These are phyloP conservation scores for Solanum pennellii DNA, from an alignment of 257 asterid species.

Conservation along the genomic window DNA sequence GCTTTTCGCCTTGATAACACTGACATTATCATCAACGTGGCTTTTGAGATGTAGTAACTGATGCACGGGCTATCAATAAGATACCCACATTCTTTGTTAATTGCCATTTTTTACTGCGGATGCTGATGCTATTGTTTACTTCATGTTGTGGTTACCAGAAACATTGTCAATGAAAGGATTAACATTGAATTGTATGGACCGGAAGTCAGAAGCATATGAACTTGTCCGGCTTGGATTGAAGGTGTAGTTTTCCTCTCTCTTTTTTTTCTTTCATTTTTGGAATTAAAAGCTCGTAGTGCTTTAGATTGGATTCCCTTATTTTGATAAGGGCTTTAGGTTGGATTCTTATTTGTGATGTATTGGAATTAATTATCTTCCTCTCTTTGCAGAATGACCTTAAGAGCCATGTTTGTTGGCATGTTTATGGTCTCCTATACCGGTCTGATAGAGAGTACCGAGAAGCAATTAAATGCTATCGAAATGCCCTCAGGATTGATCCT, in stretches of 20 bases:
- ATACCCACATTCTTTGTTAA: background rate
- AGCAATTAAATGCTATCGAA: conserved; percentile 95
- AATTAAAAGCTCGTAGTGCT: background rate
- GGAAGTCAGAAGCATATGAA: conserved; percentile 97
- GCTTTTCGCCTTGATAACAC: background rate
- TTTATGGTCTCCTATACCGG: conserved; percentile 90
- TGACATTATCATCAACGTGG: background rate
- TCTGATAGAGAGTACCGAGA: conserved; percentile 98
- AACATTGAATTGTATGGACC: conserved; percentile 94
- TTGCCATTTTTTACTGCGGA: background rate
- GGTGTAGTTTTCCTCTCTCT: conserved; percentile 28
- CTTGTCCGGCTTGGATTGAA: conserved; percentile 94
- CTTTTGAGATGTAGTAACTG: background rate
- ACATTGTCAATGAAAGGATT: conserved; percentile 97
- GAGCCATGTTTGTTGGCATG: conserved; percentile 99
- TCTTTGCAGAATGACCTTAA: conserved; percentile 93
- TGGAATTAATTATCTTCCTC: conserved; percentile 10
- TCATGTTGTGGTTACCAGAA: conserved; percentile 31
- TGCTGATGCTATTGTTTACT: background rate
- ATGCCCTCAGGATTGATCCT: conserved; percentile 92
- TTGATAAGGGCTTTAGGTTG: background rate
- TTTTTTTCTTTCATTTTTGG: background rate
- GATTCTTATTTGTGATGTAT: background rate
- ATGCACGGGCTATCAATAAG: background rate
- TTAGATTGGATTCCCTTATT: background rate